Percentiles rank a stretch among this genome's conserved stretches.
phyloP scores from a whole-genome alignment of 371 early-diverging fungal species.

The Cokeromyces recurvatus region DNA sequence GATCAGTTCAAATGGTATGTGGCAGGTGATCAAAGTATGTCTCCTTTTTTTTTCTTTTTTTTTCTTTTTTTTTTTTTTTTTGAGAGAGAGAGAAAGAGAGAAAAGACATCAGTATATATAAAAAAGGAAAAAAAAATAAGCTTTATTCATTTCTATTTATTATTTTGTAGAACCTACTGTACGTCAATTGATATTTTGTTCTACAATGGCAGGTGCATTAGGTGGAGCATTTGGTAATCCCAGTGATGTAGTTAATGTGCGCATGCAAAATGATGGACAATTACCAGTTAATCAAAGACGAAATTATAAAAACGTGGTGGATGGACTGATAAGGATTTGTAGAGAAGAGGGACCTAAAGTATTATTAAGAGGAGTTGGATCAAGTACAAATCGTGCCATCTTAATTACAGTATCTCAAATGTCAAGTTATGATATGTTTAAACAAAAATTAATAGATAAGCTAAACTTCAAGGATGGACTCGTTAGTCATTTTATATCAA shows the following conservation, averaged over 20 bases:
- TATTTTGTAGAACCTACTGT: constrained; percentile 36
- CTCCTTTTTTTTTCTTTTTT: background rate
- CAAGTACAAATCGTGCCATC: constrained; percentile 62
- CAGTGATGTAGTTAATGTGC: constrained; percentile 71
- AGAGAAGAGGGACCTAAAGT: constrained; percentile 55
- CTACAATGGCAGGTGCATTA: constrained; percentile 59
- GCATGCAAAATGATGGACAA: constrained; percentile 73
- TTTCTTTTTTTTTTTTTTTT: background rate
- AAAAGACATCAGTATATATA: too few species aligned
- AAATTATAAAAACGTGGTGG: constrained; percentile 64
- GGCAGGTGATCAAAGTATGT: constrained; percentile 38
- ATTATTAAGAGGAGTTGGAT: constrained; percentile 56
- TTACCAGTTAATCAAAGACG: constrained; percentile 54
- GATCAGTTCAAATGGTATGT: constrained; percentile 53
- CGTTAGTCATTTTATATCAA: constrained; percentile 59
- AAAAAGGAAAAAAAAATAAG: too few species aligned
- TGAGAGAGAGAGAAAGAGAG: background rate
- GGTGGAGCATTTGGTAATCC: constrained; percentile 73
- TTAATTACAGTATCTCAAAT: constrained; percentile 68
- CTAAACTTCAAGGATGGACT: constrained; percentile 50
- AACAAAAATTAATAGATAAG: constrained; percentile 45
- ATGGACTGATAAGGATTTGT: constrained; percentile 59
- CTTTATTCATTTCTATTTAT: background rate
- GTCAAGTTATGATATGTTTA: constrained; percentile 60
- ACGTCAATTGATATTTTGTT: constrained; percentile 51